Base-by-base conservation (phyloP, 495 filamentous ascomycete species). In the Pseudotulostoma volvatum region DNA sequence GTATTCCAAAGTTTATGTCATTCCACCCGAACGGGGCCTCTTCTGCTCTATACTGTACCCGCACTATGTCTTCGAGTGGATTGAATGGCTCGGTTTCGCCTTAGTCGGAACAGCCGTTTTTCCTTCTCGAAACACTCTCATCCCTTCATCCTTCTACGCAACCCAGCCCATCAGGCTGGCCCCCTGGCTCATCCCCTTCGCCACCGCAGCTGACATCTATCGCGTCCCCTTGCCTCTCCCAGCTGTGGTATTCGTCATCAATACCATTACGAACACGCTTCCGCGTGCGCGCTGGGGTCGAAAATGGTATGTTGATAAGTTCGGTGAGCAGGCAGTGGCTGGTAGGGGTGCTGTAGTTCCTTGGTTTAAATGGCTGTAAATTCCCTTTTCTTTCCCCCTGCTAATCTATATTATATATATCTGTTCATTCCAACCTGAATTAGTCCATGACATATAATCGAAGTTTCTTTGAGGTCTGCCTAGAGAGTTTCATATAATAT, bases 1-100 rank as follows among this genome's bases (percentile, higher is more conserved):
- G 19, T 65, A 53, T 43, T 68, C 77, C n/a, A 93, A 94, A 61
- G 71, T 92, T 39, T 97, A 97, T 53, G 76, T 80, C 59, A 73
- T 97, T 34, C 90, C 90, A 2, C 92, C 92, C 0, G 60, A 77
- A 42, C 74, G 77, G 30, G 87, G 87, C 1, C 60, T 94, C 31
- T 97, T 97, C 61, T 63, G 61, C 36, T 77, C 68, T 41, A 72
- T 94, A 50, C 68, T 96, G 38, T 93, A 80, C 61, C 86, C 90
- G 42, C 92, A 97, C 53, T 96, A 93, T 53, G 70, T 90, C 35
- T 80, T 74, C 44, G 90, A 97, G 67, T 97, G 90, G 90, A 56
- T 93, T 36, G 92, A 97, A 62, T 96, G 92, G 90, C 50, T 68
- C 14, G 90, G 90, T 0, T 97, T 84, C 51, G 85, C 74, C 55